Percentiles rank a stretch among this genome's conserved stretches.
These are phyloP conservation scores for Stephanodiscus minutulus DNA, from an alignment of 108 stramenopile genomes.

Conservation along the genomic window DNA sequence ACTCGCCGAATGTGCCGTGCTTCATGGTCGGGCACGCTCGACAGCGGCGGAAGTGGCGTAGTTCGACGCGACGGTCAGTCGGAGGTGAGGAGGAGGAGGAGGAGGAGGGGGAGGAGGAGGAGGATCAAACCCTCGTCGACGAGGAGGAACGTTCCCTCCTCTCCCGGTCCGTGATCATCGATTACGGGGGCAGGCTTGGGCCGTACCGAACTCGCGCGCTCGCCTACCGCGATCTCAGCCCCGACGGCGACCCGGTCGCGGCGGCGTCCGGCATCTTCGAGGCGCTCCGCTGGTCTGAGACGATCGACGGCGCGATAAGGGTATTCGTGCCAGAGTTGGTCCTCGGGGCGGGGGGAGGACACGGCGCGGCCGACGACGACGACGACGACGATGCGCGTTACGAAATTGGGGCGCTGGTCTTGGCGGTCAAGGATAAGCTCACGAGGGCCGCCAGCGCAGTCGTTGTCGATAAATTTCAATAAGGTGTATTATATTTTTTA, in stretches of 20 bases:
- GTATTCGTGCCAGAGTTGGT: slow-evolving; percentile 77
- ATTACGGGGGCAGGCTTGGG: slow-evolving; percentile 72
- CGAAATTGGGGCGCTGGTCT: slow-evolving; percentile 56
- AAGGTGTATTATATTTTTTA: not conserved
- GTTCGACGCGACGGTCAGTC: not conserved
- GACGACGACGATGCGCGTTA: slow-evolving; percentile 18
- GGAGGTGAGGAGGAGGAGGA: not conserved
- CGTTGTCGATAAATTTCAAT: not conserved
- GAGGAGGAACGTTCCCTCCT: slow-evolving; percentile 45
- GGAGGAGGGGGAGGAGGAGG: not conserved
- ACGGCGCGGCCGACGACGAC: too few species aligned
- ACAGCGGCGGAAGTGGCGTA: too few species aligned
- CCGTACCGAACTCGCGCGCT: slow-evolving; percentile 55
- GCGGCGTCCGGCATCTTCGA: slow-evolving; percentile 84
- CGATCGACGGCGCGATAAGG: slow-evolving; percentile 52
- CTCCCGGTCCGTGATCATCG: slow-evolving; percentile 74
- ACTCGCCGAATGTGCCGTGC: slow-evolving; percentile 92
- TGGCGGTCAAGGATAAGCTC: slow-evolving; percentile 82
- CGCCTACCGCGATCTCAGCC: slow-evolving; percentile 82
- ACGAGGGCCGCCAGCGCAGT: slow-evolving; percentile 89
- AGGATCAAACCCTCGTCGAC: not conserved
- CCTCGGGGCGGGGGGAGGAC: not conserved
- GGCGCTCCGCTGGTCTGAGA: slow-evolving; percentile 89
- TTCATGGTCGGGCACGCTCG: slow-evolving; percentile 59
- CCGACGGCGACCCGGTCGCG: slow-evolving; percentile 54